Base-by-base conservation (phyloP, 306 rosid genomes). In the Sphenostylis stenocarpa region DNA sequence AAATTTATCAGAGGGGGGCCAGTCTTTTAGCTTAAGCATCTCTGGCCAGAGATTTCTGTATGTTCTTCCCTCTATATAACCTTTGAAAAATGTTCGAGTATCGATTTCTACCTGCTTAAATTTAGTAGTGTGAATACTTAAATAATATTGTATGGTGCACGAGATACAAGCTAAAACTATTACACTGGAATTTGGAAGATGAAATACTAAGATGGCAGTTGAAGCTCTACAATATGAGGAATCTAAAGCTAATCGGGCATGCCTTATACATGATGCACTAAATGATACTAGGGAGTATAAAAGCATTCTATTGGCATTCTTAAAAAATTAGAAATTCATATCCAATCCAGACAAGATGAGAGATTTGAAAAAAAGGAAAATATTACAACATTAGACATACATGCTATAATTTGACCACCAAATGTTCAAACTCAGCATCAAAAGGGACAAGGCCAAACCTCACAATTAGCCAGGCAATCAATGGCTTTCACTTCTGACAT, bases 1-100 rank as follows among this genome's bases (percentile, higher is more conserved):
- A 83, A 91, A 93, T 77, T 82, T 89, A 69, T 93, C 90, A 17
- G 96, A 93, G 29, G 98, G 98, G 14, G 98, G 98, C 98, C 98
- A 93, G 71, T 93, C 98, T 83, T 93, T 93, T 33, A 93, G 80
- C 88, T 93, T 93, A 11, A 93, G 95, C 96, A 93, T 93, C 85
- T 91, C 98, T 13, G 98, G 98, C 98, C 98, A 93, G 12, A 82
- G 81, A 64, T 91, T 89, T 6, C 5, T 1, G 53, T 93, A 91
- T 69, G 86, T 88, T 85, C 98, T 88, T 80, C 96, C 96, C 80
- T 84, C 87, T 0, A 70, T 79, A 65, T 91, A 93, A 75, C 98
- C 98, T 85, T 88, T 67, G 76, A 93, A 93, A 85, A 93, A 93
- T 34, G 83, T 57, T 36, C 57, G 87, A 52, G 91, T 84, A 71